These are phyloP conservation scores for Breviolum minutum DNA, from an alignment of 73 alveolate species.

Conservation along the genomic window DNA sequence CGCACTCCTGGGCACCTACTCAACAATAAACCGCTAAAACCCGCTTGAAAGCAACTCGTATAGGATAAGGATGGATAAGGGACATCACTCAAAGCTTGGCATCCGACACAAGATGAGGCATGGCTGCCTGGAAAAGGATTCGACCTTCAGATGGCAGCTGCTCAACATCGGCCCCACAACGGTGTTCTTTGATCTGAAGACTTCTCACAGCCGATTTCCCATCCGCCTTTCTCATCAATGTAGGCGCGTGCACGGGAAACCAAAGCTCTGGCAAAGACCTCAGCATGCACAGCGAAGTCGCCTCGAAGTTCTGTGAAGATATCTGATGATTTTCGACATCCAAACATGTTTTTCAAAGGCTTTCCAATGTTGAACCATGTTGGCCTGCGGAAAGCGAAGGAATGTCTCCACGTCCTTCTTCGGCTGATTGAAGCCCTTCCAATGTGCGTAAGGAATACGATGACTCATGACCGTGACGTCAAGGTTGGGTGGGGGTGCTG, in stretches of 20 bases:
- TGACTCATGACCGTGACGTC: too few relatives aligned
- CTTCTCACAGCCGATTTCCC: neutral
- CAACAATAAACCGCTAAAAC: too few relatives aligned
- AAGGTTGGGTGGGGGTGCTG: neutral
- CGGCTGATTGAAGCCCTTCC: slow-evolving; percentile 86
- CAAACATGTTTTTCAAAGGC: neutral
- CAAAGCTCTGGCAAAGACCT: slow-evolving; percentile 78
- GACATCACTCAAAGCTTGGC: neutral
- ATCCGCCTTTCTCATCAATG: slow-evolving; percentile 43
- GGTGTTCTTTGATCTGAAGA: too few relatives aligned
- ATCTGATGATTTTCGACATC: neutral
- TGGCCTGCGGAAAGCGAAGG: slow-evolving; percentile 91
- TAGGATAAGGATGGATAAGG: too few relatives aligned
- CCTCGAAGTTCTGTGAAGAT: neutral
- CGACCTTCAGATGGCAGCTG: neutral
- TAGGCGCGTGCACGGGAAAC: slow-evolving; percentile 66
- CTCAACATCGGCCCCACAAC: too few relatives aligned
- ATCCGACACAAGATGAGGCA: slow-evolving; percentile 71
- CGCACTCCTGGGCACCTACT: too few relatives aligned
- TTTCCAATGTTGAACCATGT: neutral
- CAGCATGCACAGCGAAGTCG: neutral
- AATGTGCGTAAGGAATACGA: too few relatives aligned
- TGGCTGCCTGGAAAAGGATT: neutral
- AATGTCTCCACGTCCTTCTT: slow-evolving; percentile 29
- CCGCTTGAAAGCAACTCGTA: too few relatives aligned